Evolutionary conservation across 495 filamentous ascomycete genomes (phyloP).

Genomic region (Tuber magnatum): DNA sequence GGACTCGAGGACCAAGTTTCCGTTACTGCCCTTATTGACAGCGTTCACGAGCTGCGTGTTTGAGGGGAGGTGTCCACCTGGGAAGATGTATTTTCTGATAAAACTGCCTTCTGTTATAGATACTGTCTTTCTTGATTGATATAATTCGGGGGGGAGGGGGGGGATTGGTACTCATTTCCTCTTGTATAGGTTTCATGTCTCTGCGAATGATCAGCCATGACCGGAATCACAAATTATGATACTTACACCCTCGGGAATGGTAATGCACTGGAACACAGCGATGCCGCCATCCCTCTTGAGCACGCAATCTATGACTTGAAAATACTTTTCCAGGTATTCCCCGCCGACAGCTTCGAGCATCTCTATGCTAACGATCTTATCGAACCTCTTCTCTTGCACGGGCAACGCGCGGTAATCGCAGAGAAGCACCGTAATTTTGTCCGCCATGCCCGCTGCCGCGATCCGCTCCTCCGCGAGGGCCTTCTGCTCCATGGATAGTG

Average conservation of each 20-base stretch:
- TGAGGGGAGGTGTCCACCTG: slow-evolving; percentile 63
- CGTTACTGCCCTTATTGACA: slow-evolving; percentile 52
- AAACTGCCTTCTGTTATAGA: slow-evolving; percentile 44
- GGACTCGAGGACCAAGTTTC: slow-evolving; percentile 55
- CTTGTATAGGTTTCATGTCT: slow-evolving; percentile 43
- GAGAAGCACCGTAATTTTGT: slow-evolving; percentile 53
- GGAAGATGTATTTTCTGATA: slow-evolving; percentile 68
- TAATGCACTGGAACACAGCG: slow-evolving; percentile 67
- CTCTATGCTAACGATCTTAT: slow-evolving; percentile 65
- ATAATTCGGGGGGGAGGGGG: background rate
- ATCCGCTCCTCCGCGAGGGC: slow-evolving; percentile 55
- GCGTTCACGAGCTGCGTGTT: slow-evolving; percentile 55
- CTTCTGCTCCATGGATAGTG: slow-evolving; percentile 57
- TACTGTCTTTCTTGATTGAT: background rate
- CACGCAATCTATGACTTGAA: slow-evolving; percentile 52
- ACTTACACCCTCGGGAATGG: slow-evolving; percentile 55
- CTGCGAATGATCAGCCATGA: slow-evolving; percentile 6
- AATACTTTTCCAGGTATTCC: slow-evolving; percentile 58
- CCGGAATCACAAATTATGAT: background rate
- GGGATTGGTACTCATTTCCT: slow-evolving; percentile 41
- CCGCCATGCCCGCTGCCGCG: slow-evolving; percentile 47
- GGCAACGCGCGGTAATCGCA: slow-evolving; percentile 56
- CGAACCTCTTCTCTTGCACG: slow-evolving; percentile 50
- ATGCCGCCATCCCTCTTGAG: slow-evolving; percentile 59
- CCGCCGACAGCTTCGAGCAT: slow-evolving; percentile 69